A percentile compares a stretch with the other conserved stretches of the same genome.
These are phyloP conservation scores for Erodium trifolium DNA, from an alignment of 441 rosid genomes.

Conservation along the genomic window DNA sequence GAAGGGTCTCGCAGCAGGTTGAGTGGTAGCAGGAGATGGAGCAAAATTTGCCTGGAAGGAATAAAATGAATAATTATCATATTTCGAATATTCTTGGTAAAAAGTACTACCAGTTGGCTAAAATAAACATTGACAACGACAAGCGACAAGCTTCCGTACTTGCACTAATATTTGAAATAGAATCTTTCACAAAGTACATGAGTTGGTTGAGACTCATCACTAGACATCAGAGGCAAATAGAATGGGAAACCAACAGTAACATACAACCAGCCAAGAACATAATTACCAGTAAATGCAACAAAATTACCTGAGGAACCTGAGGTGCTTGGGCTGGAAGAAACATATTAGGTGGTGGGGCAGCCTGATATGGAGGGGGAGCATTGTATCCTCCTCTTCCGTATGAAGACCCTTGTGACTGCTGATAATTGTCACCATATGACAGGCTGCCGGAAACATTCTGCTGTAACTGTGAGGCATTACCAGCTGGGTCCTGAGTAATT, in stretches of 20 bases:
- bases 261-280: background rate
- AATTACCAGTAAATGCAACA: background rate
- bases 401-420: constrained; percentile 35
- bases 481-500: constrained; percentile 34
- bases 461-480: constrained; percentile 28
- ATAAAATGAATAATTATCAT: constrained; percentile 17
- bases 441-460: constrained; percentile 40
- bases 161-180: background rate
- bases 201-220: background rate
- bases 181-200: background rate
- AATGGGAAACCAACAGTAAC: background rate
- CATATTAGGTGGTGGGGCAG: constrained; percentile 37
- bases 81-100: background rate
- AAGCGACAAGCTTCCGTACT: background rate
- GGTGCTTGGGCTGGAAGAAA: constrained; percentile 56
- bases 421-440: constrained; percentile 50
- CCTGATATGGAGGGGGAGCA: constrained; percentile 38
- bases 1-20: constrained; percentile 62
- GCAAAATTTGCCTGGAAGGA: constrained; percentile 49
- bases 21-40: constrained; percentile 42
- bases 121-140: background rate
- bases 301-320: constrained; percentile 51
- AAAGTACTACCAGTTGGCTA: background rate
- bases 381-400: constrained; percentile 39
- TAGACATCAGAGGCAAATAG: background rate